Percentiles rank a stretch among this genome's conserved stretches.
phyloP scores from a whole-genome alignment of 768 basidiomycete species.

The Auricularia sp. region DNA sequence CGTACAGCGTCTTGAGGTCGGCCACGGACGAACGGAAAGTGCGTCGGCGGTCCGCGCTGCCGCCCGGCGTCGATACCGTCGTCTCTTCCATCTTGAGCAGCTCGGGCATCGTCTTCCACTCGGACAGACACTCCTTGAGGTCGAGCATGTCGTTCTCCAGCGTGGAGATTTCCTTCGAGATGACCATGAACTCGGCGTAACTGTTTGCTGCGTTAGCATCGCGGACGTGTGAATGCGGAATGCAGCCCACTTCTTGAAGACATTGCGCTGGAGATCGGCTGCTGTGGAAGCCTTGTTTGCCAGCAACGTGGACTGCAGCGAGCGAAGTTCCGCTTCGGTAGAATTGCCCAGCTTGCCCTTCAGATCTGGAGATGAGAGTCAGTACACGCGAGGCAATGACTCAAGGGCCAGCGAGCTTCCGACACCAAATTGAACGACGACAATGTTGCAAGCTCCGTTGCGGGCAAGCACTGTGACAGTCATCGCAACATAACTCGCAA shows the following conservation, averaged over 20 bases:
- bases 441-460: no score
- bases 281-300: slow-evolving; percentile 63
- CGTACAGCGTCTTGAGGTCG: slow-evolving; percentile 88
- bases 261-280: slow-evolving; percentile 76
- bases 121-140: slow-evolving; percentile 84
- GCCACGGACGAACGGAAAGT: slow-evolving; percentile 86
- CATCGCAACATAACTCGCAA: no score
- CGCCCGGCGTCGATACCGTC: slow-evolving; percentile 46
- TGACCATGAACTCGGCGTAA: slow-evolving; percentile 92
- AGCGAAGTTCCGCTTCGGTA: slow-evolving; percentile 69
- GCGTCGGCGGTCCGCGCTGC: slow-evolving; percentile 38
- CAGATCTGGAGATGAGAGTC: slow-evolving; percentile 36
- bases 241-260: slow-evolving; percentile 76
- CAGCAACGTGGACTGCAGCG: slow-evolving; percentile 66
- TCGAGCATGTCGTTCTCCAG: slow-evolving; percentile 98
- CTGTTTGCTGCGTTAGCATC: slow-evolving; percentile 30
- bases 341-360: slow-evolving; percentile 86
- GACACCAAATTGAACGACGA: no score
- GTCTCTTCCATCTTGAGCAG: slow-evolving; percentile 83
- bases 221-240: background rate
- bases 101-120: slow-evolving; percentile 95
- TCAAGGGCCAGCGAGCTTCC: no score
- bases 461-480: no score
- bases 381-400: no score
- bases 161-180: slow-evolving; percentile 93